Evolutionary conservation across 2,329 filamentous ascomycete genomes (phyloP), one percentile per base, ranked within the genome.

Genomic region (Aspergillus aculeatinus): DNA sequence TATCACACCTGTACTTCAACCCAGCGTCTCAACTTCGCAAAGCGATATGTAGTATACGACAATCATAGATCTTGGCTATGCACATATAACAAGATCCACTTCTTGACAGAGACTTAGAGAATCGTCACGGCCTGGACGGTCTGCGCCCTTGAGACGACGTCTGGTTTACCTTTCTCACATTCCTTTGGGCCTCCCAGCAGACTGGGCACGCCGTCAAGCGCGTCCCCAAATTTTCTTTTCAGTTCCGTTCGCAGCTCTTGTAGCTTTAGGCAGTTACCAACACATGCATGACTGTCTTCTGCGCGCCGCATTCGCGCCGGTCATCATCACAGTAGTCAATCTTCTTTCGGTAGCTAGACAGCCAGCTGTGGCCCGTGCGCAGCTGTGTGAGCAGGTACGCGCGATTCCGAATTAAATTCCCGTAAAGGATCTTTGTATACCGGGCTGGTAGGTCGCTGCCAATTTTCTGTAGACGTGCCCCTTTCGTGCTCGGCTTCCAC

Each of bases 361-460:
- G 54, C 67, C 63, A 68, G 27, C 57, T 66, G 51, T 69, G 61
- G 44, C 64, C 65, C 11, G 63, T 68, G 31, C 65, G 63, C 25
- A 69, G 59, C 59, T 69, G 63, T 11, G 55, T 65, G 5, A 67
- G 52, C 7, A 68, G 50, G 42, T 67, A 67, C 2, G 65, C 62
- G 49, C 60, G 62, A 49, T 63, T 62, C 48, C 60, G 47, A 4
- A 60, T 54, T 25, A 64, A 51, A 12, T 12, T 48, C n/a, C 65
- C 56, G 49, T 65, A 65, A 0, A 62, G 58, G 49, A n/a, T 57
- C 54, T 56, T 54, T 2, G 63, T 62, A 33, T 60, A 58, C 11
- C 2, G 48, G 9, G 54, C 31, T 10, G 60, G 59, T 52, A 66
- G 55, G 21, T 31, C 23, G 12, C 44, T 51, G 39, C 63, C 58